phyloP scores from a whole-genome alignment of 2,329 filamentous ascomycete genomes.

The Herpotrichia juniperi region DNA sequence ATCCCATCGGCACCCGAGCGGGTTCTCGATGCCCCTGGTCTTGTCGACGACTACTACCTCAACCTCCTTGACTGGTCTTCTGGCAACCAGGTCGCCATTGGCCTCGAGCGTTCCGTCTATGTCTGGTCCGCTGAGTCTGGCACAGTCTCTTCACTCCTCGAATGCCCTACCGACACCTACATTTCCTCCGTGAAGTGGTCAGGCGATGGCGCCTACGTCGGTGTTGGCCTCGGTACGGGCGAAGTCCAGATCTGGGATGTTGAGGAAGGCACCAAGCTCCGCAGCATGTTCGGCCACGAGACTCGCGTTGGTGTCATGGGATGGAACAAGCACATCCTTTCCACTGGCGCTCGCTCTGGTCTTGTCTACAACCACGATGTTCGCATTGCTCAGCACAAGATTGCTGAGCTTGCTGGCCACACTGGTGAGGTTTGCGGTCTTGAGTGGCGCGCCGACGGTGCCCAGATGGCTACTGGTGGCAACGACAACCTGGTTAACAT shows the following conservation, averaged over 20 bases:
- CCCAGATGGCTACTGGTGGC: conserved; percentile 94
- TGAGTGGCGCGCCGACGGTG: conserved; percentile 95
- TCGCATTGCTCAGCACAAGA: conserved; percentile 96
- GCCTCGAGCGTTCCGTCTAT: conserved; percentile 94
- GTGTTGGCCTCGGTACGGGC: conserved; percentile 90
- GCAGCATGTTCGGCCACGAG: conserved; percentile 98
- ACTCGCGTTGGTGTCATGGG: conserved; percentile 95
- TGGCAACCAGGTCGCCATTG: conserved; percentile 96
- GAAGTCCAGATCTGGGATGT: conserved; percentile 99
- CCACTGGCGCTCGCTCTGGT: conserved; percentile 91
- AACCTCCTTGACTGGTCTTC: conserved; percentile 99
- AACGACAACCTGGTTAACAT: conserved; percentile 99
- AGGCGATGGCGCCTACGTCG: conserved; percentile 93
- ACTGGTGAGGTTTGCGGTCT: conserved; percentile 97
- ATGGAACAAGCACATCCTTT: conserved; percentile 98
- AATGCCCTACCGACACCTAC: conserved; percentile 89
- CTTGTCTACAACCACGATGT: conserved; percentile 99
- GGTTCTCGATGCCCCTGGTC: conserved; percentile 91
- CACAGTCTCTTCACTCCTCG: conserved; percentile 84
- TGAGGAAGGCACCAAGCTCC: conserved; percentile 90
- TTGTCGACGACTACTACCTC: conserved; percentile 98
- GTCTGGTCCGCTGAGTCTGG: conserved; percentile 98
- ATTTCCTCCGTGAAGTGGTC: conserved; percentile 99
- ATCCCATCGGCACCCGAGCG: conserved; percentile 95
- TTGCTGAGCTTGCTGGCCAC: conserved; percentile 94